These are phyloP conservation scores for Eutrema heterophyllum DNA, from an alignment of 345 rosid genomes.

Conservation along the genomic window DNA sequence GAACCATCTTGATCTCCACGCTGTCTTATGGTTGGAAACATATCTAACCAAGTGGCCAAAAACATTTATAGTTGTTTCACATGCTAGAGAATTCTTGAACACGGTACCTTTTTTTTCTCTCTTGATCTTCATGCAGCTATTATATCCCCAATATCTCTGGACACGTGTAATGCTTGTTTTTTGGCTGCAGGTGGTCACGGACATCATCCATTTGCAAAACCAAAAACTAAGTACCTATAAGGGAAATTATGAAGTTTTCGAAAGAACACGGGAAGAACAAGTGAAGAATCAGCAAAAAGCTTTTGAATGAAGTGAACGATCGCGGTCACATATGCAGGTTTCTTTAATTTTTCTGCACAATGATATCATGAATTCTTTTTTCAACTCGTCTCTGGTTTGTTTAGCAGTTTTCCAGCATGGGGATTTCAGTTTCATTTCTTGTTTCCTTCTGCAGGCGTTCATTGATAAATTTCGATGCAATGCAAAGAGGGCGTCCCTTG, in stretches of 20 bases:
- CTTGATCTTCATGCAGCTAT: slow-evolving; percentile 14
- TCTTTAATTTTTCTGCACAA: not conserved
- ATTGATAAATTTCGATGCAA: slow-evolving; percentile 98
- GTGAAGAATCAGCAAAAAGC: slow-evolving; percentile 92
- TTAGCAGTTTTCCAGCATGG: not conserved
- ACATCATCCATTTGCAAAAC: slow-evolving; percentile 82
- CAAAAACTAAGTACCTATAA: slow-evolving; percentile 76
- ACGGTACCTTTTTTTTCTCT: no score
- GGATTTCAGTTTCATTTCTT: slow-evolving; percentile 7
- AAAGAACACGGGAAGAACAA: slow-evolving; percentile 80
- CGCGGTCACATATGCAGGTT: slow-evolving; percentile 97
- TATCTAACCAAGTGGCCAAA: no score
- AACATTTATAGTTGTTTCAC: no score
- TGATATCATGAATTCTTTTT: slow-evolving; percentile 8
- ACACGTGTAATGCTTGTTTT: slow-evolving; percentile 1
- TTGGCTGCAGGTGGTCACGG: slow-evolving; percentile 87
- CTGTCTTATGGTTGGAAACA: no score
- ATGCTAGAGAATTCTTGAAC: no score
- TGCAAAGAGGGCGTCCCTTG: slow-evolving; percentile 99
- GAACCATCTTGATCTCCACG: no score
- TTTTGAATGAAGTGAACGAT: slow-evolving; percentile 74
- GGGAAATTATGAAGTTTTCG: slow-evolving; percentile 89
- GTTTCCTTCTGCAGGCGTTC: slow-evolving; percentile 58
- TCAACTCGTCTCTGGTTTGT: not conserved
- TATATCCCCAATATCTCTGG: slow-evolving; percentile 12